These are phyloP conservation scores for Mariannaea sp. DNA, from an alignment of 2,329 filamentous ascomycete species.

Conservation along the genomic window DNA sequence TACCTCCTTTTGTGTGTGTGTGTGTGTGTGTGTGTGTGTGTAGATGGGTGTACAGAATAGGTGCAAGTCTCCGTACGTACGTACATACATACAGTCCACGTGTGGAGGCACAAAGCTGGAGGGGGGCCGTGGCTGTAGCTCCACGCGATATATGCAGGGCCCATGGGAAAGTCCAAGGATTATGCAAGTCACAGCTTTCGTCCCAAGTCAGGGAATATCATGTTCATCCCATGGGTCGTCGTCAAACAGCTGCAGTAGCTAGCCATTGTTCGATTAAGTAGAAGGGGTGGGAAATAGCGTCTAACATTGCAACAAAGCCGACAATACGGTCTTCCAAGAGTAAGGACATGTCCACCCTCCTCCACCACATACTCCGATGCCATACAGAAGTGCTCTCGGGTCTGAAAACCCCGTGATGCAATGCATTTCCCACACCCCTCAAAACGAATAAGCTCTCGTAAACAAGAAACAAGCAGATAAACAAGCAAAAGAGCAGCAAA, in stretches of 20 bases:
- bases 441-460: slow-evolving; percentile 5
- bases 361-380: slow-evolving; percentile 21
- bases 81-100: background rate
- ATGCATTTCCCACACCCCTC: slow-evolving; percentile 1
- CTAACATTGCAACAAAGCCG: slow-evolving; percentile 22
- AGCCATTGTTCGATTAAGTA: slow-evolving; percentile 9
- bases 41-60: too few relatives aligned
- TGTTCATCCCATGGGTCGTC: background rate
- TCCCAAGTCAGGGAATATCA: background rate
- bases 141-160: background rate
- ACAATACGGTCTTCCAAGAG: slow-evolving; percentile 16
- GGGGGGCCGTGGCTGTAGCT: background rate
- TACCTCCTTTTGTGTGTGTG: too few relatives aligned
- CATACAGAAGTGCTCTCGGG: slow-evolving; percentile 26
- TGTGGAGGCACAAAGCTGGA: slow-evolving; percentile 16
- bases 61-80: too few relatives aligned
- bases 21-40: too few relatives aligned
- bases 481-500: slow-evolving; percentile 21
- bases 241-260: too few relatives aligned
- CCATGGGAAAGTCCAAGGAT: slow-evolving; percentile 3
- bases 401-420: slow-evolving; percentile 33
- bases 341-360: slow-evolving; percentile 19
- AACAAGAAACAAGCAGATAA: slow-evolving; percentile 14
- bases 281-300: slow-evolving; percentile 7
- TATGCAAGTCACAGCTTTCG: slow-evolving; percentile 9